Base-by-base conservation (phyloP, 2,329 filamentous ascomycete species). In the Hortaea sp. region DNA sequence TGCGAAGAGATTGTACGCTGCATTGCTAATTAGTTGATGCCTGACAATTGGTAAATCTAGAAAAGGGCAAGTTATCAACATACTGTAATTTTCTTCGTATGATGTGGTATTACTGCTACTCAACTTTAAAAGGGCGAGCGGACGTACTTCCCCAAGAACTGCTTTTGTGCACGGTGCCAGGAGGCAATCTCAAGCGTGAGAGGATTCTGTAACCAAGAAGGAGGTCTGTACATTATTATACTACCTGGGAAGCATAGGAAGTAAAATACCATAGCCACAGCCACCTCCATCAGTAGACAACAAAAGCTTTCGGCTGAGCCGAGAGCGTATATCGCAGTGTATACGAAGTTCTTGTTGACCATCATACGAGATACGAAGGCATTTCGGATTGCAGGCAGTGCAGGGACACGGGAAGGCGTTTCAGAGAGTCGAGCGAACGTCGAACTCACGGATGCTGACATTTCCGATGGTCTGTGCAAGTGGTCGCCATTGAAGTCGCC, bases 1-100 rank as follows among this genome's bases (percentile, higher is more conserved):
- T 6, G 40, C 29, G 43, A 45, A 52, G 7, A 50, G 37, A 12
- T 30, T 44, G 31, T 12, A 5, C 6, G 13, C 41, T 44, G 32
- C 9, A 20, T 40, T 40, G 11, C 38, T 4, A 40, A 35, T 35
- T 35, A 35, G 32, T 35, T 35, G 32, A 35, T 9, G 32, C 32
- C 32, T 35, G 32, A n/a, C 32, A 35, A 35, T 9, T 35, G 32
- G 32, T 35, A 35, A 35, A 9, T 35, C 2, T 9, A 35, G n/a
- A n/a, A n/a, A 3, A n/a, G 32, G n/a, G 20, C 20, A 20, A 35
- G n/a, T 9, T 35, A 35, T 35, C 32, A 35, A 35, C 32, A 35
- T 35, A 35, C 32, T 35, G 32, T 35, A 35, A 20, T 20, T 20
- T n/a, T 35, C 32, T 35, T 35, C 32, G 32, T 35, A 35, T 35